Evolutionary conservation across 1,284 basidiomycete species (phyloP).

Genomic region (Malassezia nana): DNA sequence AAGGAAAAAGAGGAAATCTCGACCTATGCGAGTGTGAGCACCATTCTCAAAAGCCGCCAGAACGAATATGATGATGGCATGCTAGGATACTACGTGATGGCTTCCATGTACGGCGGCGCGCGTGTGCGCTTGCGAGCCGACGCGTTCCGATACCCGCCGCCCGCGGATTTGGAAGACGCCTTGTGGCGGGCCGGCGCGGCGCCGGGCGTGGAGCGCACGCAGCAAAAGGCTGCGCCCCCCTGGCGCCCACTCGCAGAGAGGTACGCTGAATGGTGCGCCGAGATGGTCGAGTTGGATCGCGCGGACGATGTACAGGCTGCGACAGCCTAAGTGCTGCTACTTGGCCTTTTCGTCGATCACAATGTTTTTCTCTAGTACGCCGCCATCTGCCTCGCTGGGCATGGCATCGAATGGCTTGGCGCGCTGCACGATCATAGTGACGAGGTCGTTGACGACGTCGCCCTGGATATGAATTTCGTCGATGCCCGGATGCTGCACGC

Average conservation of each 20-base stretch:
- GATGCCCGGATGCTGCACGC: constrained; percentile 35
- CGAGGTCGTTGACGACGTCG: constrained; percentile 43
- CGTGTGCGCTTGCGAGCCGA: constrained; percentile 76
- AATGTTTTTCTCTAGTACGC: constrained; percentile 32
- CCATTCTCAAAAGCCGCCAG: constrained; percentile 49
- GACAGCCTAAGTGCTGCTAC: no score
- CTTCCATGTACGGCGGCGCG: constrained; percentile 84
- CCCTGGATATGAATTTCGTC: constrained; percentile 48
- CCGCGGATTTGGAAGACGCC: constrained; percentile 26
- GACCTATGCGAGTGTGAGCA: constrained; percentile 13
- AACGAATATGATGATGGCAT: constrained; percentile 87
- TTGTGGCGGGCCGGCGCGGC: constrained; percentile 14
- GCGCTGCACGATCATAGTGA: constrained; percentile 29
- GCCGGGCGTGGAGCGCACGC: not conserved
- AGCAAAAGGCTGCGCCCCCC: constrained; percentile 4
- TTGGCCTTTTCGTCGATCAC: constrained; percentile 44
- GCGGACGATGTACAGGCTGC: not conserved
- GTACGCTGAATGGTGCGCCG: not conserved
- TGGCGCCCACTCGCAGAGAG: constrained; percentile 10
- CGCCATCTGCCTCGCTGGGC: constrained; percentile 34
- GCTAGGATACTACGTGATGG: constrained; percentile 87
- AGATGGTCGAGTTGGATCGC: not conserved
- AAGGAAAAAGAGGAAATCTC: constrained; percentile 24
- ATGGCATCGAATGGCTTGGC: constrained; percentile 42
- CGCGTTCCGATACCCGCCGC: constrained; percentile 63